phyloP scores from a whole-genome alignment of 768 basidiomycete species.

The Pleurotus eryngii region DNA sequence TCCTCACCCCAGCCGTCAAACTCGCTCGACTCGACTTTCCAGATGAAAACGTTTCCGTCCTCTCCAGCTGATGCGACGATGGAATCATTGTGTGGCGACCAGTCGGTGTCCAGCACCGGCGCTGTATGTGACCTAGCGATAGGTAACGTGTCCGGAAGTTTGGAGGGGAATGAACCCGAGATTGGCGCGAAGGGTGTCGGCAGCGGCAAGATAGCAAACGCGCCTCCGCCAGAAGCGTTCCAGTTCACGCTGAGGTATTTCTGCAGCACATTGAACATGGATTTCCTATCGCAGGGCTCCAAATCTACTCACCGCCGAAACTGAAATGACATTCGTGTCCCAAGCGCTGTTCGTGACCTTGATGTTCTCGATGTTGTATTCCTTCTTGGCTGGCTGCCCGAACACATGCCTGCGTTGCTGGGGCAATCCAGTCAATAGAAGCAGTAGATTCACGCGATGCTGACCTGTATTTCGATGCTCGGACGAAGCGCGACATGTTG shows the following conservation, averaged over 20 bases:
- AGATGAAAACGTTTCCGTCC: slow-evolving; percentile 91
- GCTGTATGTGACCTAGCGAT: slow-evolving; percentile 85
- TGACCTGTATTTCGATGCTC: slow-evolving; percentile 83
- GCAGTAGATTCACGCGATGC: slow-evolving; percentile 19
- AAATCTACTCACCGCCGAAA: slow-evolving; percentile 64
- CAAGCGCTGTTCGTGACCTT: slow-evolving; percentile 88
- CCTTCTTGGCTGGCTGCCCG: slow-evolving; percentile 84
- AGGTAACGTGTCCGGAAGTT: slow-evolving; percentile 90
- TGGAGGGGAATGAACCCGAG: slow-evolving; percentile 56
- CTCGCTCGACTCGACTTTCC: slow-evolving; percentile 65
- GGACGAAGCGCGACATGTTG: slow-evolving; percentile 80
- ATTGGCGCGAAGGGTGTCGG: slow-evolving; percentile 64
- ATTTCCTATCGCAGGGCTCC: background rate
- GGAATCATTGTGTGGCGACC: slow-evolving; percentile 91
- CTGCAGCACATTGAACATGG: slow-evolving; percentile 28
- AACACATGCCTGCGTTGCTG: slow-evolving; percentile 73
- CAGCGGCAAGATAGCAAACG: slow-evolving; percentile 90
- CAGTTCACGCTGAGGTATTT: slow-evolving; percentile 92
- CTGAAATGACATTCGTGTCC: slow-evolving; percentile 92
- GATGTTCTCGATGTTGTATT: slow-evolving; percentile 75
- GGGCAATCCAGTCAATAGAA: slow-evolving; percentile 6
- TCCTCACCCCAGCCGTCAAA: slow-evolving; percentile 89
- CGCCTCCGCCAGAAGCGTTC: slow-evolving; percentile 89
- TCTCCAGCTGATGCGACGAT: slow-evolving; percentile 91
- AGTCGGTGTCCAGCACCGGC: slow-evolving; percentile 90